Percentiles rank a stretch among this genome's conserved stretches.
These are phyloP conservation scores for Trichoderma reesei DNA, from an alignment of 495 filamentous ascomycete species.

Conservation along the genomic window DNA sequence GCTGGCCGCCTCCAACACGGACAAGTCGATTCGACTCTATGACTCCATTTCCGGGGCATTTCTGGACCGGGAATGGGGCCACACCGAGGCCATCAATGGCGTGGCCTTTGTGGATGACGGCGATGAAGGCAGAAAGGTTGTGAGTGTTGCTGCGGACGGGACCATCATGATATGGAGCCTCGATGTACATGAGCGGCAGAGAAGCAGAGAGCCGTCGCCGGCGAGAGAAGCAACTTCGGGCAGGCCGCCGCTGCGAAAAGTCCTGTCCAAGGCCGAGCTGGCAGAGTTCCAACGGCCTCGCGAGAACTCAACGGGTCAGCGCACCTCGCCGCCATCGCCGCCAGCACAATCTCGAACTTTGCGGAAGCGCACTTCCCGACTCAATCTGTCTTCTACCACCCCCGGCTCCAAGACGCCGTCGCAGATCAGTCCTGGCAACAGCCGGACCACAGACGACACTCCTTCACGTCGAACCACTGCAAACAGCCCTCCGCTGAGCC, in stretches of 20 bases:
- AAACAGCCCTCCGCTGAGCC: conserved; percentile 36
- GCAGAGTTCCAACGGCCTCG: conserved; percentile 57
- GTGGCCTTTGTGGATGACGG: conserved; percentile 59
- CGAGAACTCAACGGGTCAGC: neutral
- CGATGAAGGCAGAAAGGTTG: conserved; percentile 42
- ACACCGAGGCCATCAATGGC: conserved; percentile 84
- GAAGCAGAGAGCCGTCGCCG: conserved; percentile 37
- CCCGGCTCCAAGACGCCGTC: conserved; percentile 25
- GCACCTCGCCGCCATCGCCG: conserved; percentile 45
- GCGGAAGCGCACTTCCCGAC: conserved; percentile 33
- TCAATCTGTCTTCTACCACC: conserved; percentile 24
- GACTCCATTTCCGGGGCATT: conserved; percentile 65
- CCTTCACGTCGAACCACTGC: conserved; percentile 31
- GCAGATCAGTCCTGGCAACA: conserved; percentile 21
- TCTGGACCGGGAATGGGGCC: conserved; percentile 82
- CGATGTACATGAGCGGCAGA: conserved; percentile 31
- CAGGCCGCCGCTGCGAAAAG: conserved; percentile 57
- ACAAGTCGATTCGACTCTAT: conserved; percentile 90
- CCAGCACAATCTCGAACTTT: conserved; percentile 54
- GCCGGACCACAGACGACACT: conserved; percentile 25
- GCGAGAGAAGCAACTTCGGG: conserved; percentile 46
- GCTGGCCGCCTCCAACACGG: conserved; percentile 77
- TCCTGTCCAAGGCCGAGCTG: conserved; percentile 67
- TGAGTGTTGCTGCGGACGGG: conserved; percentile 74
- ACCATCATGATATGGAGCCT: conserved; percentile 80